Base-by-base conservation (phyloP, 2,329 filamentous ascomycete genomes). In the Alternaria panax region DNA sequence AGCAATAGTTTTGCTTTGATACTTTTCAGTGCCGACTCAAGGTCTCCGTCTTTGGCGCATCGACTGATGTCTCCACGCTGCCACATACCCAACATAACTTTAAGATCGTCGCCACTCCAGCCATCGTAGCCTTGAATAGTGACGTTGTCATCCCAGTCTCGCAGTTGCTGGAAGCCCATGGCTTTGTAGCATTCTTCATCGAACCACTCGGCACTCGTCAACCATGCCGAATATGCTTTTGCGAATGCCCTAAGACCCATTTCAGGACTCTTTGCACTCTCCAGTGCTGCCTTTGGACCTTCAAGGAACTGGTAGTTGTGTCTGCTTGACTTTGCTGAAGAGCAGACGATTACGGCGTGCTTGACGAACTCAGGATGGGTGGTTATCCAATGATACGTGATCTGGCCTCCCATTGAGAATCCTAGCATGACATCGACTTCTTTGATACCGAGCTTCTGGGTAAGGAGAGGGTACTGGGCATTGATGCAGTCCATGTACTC, bases 221-320 rank as follows among this genome's bases (percentile, higher is more conserved):
- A 66, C 80, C 79, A 80, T 1, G 79, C 77, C 1, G 74, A 72
- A 61, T 79, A 81, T 1, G 74, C 78, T 32, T 78, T 68, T 0
- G 67, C 72, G 61, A 81, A 80, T 3, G 57, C 83, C 72, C 27
- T 70, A 48, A 64, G 69, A 28, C 68, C 78, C 3, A 50, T 52
- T 18, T 56, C 54, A 2, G 80, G 84, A 45, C 81, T 80, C 0
- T 68, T 68, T 0, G 79, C 73, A 18, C 77, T 82, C 1, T 82
- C 66, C 9, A 86, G 74, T 0, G 84, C 85, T 0, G 77, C 73
- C 45, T 81, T 83, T 11, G 84, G 81, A 0, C 85, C 85, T 57
- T 87, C 85, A 2, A 87, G 79, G 58, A 87, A 87, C 4, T 82
- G 81, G 54, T 80, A 81, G 66, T 87, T 87, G 67, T 87, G 85